phyloP scores from a whole-genome alignment of 2,329 filamentous ascomycete genomes.

The Byssochlamys sp. region DNA sequence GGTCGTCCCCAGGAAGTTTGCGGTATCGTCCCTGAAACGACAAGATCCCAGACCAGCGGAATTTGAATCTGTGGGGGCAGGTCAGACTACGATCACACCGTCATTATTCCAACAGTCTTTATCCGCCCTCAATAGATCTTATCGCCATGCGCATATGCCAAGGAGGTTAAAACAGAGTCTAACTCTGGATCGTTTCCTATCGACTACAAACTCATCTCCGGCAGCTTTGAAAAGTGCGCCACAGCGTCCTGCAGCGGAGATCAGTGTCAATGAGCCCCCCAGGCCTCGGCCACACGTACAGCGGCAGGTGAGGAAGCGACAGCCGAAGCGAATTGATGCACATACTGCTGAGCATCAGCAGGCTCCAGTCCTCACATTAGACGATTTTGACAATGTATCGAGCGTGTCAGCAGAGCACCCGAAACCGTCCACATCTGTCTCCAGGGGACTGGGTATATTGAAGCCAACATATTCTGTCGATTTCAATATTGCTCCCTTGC shows the following conservation, averaged over 20 bases:
- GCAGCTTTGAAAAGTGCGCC: neutral
- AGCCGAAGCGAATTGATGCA: constrained; percentile 38
- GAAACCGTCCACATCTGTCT: constrained; percentile 10
- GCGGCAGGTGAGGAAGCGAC: constrained; percentile 17
- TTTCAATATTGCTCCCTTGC: constrained; percentile 45
- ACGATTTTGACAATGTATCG: constrained; percentile 8
- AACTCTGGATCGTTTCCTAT: constrained; percentile 29
- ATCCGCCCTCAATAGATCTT: constrained; percentile 22
- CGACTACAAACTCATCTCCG: constrained; percentile 9
- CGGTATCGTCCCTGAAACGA: constrained; percentile 27
- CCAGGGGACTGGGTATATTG: constrained; percentile 39
- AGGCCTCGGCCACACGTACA: neutral
- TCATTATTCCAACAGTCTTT: constrained; percentile 23
- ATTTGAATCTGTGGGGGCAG: constrained; percentile 9
- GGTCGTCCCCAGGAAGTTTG: constrained; percentile 24
- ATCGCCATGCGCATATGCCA: constrained; percentile 12
- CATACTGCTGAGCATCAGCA: constrained; percentile 39
- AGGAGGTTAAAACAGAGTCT: constrained; percentile 15
- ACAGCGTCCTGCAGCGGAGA: neutral
- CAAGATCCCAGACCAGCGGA: constrained; percentile 28
- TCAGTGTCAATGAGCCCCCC: neutral
- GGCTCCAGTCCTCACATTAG: constrained; percentile 18
- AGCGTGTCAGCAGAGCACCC: constrained; percentile 1
- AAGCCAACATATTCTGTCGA: constrained; percentile 43
- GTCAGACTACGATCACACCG: constrained; percentile 5